Base-by-base conservation (phyloP, 2,329 filamentous ascomycete species). In the Penicillium psychrosexuale region DNA sequence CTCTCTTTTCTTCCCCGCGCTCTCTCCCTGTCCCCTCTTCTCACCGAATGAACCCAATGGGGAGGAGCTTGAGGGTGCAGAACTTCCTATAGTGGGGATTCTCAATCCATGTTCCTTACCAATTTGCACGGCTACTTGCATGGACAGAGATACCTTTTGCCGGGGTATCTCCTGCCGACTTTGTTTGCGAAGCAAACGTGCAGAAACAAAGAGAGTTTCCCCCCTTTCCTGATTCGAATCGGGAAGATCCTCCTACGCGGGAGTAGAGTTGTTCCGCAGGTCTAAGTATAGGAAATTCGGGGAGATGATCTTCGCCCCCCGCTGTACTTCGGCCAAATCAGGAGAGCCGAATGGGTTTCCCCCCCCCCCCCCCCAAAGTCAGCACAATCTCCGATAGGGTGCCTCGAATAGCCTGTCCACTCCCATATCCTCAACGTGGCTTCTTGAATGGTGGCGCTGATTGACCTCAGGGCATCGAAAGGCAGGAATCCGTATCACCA, bases 131-230 rank as follows among this genome's bases (percentile, higher is more conserved):
- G 63, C 36, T 65, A 63, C 55, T 46, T 65, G 63, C 63, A 64
- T 61, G 58, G 54, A 57, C 58, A 53, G 33, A 53, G 33, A 27
- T 40, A 30, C 33, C 17, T 15, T 45, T 57, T 58, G 48, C 55
- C 55, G 49, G 37, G 19, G 56, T 55, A 64, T 64, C 58, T 61
- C 51, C 43, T 59, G 55, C 51, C 54, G 53, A 59, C 54, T 63
- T 58, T 65, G 57, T 60, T 65, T 65, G 62, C 13, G 53, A 57
- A 47, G 60, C 63, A 65, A 65, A 65, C 63, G 54, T 65, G 60
- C 63, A 65, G 62, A 61, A 53, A 60, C 59, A 63, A 61, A 57
- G 56, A 52, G 27, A 28, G 27, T 28, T 38, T 60, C 43, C 52
- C 53, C 28, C 46, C 8, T 40, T 42, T 24, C 27, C 13, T 48